Conservation (phyloP, 116 monocot species). For the Phalaenopsis hybrid region DNA sequence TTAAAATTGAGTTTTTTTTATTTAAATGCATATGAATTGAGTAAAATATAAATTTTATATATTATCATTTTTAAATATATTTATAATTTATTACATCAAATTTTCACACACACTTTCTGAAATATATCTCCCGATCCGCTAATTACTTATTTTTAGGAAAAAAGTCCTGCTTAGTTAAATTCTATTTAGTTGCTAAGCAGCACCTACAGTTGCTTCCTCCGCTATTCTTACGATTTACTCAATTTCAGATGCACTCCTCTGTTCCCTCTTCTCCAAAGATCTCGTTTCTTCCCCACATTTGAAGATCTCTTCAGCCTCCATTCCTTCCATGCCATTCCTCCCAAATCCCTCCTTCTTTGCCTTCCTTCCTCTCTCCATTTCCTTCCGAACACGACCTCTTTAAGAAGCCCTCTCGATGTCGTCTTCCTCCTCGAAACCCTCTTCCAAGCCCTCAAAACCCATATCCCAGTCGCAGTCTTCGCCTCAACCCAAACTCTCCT, state of each 20-base stretch:
- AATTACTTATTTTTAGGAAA: too few species aligned
- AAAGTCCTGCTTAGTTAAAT: too few species aligned
- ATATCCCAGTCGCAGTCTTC: slow-evolving; percentile 12
- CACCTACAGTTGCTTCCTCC: background rate
- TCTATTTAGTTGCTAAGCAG: too few species aligned
- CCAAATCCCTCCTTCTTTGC: background rate
- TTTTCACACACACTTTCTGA: too few species aligned
- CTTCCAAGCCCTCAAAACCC: background rate
- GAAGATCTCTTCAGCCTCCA: slow-evolving; percentile 2
- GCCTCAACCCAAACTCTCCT: slow-evolving; percentile 16
- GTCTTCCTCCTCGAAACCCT: slow-evolving; percentile 5
- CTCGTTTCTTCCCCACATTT: background rate
- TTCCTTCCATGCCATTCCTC: background rate
- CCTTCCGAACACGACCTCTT: background rate
- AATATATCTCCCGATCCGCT: too few species aligned
- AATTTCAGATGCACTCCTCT: background rate
- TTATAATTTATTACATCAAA: too few species aligned
- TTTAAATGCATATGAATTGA: too few species aligned
- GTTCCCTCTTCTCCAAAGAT: background rate
- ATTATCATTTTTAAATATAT: too few species aligned
- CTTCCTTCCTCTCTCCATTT: background rate
- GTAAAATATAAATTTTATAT: too few species aligned
- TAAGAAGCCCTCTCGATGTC: background rate
- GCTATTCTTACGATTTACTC: background rate
- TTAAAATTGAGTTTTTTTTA: too few species aligned